Evolutionary conservation across 1,139 yeast species (phyloP), one percentile per base, ranked within the genome.

Genomic region (Taphrina deformans): DNA sequence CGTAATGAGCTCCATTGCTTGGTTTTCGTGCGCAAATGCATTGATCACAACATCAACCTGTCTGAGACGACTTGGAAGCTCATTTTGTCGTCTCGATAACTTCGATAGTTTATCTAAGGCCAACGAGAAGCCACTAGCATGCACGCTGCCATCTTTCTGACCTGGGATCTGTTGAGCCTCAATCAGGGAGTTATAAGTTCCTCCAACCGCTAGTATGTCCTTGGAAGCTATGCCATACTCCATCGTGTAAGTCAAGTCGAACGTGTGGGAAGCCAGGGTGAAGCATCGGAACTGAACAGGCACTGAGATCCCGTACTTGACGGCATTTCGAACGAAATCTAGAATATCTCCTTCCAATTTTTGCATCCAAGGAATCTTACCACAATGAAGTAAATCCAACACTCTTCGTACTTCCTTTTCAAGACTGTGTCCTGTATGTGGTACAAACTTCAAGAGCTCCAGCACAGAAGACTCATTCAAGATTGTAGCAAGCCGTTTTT

Each of bases 121-220:
- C n/a, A 59, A 38, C 6, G 50, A 35, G 41, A 59, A 59, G 2
- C 63, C 73, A 89, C 90, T 75, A 83, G 89, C 66, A 82, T 83
- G 65, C 75, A 68, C 71, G 75, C 60, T 69, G 75, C 66, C 70
- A 73, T 73, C 65, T 67, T 69, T 45, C 69, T 69, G 44, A 74
- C 72, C 64, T 78, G 83, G 69, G 89, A 96, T 72, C 88, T 88
- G 59, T 91, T 84, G 38, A 87, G 77, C 1, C 91, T 82, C 0
- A 91, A 79, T 88, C 93, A 87, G 58, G 84, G 85, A 14, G 86
- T 86, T 9, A 92, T 89, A 70, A 88, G 92, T 5, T 76, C 75
- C 62, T 81, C 82, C 0, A 96, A 83, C 82, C 3, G 83, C 73
- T 27, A 88, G 80, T 65, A 89, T 96, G 68, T 93, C 98, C 14